These are phyloP conservation scores for Pseudocercospora crystallina DNA, from an alignment of 2,329 filamentous ascomycete species.

Conservation along the genomic window DNA sequence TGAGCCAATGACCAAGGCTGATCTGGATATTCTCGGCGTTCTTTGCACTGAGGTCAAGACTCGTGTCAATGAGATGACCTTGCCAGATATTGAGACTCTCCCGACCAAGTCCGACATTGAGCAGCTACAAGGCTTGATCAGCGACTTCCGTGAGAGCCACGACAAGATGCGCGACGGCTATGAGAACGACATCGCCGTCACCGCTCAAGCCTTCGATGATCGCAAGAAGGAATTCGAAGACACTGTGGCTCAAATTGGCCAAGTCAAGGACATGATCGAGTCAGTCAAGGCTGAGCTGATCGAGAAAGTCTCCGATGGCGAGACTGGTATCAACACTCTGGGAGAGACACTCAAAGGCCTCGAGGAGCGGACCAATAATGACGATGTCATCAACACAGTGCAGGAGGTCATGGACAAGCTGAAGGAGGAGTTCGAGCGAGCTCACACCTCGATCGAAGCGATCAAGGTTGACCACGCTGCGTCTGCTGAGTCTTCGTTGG, in stretches of 20 bases:
- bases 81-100: constrained; percentile 68
- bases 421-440: constrained; percentile 83
- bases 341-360: constrained; percentile 66
- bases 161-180: constrained; percentile 71
- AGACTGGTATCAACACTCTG: constrained; percentile 60
- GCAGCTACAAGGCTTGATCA: constrained; percentile 56
- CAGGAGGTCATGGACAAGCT: constrained; percentile 69
- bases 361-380: constrained; percentile 61
- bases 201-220: constrained; percentile 76
- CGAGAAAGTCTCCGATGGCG: constrained; percentile 73
- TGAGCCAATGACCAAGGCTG: constrained; percentile 72
- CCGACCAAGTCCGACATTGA: constrained; percentile 75
- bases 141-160: constrained; percentile 57
- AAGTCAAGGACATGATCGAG: constrained; percentile 74
- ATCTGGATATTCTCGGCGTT: constrained; percentile 76
- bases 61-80: constrained; percentile 69
- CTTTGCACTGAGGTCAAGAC: constrained; percentile 83
- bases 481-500: constrained; percentile 53
- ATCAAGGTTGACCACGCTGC: constrained; percentile 76
- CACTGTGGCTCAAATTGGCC: constrained; percentile 73
- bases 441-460: constrained; percentile 74
- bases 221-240: constrained; percentile 80
- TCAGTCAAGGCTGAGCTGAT: constrained; percentile 77
- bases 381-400: constrained; percentile 47
- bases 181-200: constrained; percentile 70